A percentile compares a stretch with the other conserved stretches of the same genome.
These are phyloP conservation scores for Candida germanica DNA, from an alignment of 805 yeast species.

Conservation along the genomic window DNA sequence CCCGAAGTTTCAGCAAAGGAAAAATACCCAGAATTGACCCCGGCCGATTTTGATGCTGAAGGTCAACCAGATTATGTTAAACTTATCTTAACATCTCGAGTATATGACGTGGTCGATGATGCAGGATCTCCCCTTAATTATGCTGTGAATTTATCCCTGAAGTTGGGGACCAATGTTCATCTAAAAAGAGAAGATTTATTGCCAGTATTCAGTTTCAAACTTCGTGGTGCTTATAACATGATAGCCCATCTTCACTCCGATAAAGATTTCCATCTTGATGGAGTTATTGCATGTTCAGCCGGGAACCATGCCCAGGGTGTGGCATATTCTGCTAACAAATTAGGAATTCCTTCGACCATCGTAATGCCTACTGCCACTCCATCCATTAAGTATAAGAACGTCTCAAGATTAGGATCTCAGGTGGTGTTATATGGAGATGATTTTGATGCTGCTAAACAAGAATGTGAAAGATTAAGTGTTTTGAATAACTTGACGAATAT, in stretches of 20 bases:
- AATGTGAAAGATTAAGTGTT: constrained; percentile 69
- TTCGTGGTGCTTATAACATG: constrained; percentile 98
- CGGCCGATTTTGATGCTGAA: constrained; percentile 51
- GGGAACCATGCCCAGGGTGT: constrained; percentile 99
- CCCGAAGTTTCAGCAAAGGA: constrained; percentile 6
- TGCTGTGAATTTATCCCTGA: constrained; percentile 73
- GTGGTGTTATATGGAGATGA: constrained; percentile 93
- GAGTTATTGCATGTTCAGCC: constrained; percentile 97
- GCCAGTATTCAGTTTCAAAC: constrained; percentile 93
- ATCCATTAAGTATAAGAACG: constrained; percentile 88
- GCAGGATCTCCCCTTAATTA: constrained; percentile 78
- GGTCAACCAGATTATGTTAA: constrained; percentile 91
- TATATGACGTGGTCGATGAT: constrained; percentile 82
- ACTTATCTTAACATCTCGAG: constrained; percentile 85
- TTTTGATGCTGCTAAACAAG: constrained; percentile 91
- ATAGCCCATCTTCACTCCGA: constrained; percentile 76
- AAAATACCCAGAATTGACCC: constrained; percentile 45
- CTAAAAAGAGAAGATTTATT: constrained; percentile 89
- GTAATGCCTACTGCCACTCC: constrained; percentile 99
- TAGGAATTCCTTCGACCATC: constrained; percentile 90
- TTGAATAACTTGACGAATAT: constrained; percentile 79
- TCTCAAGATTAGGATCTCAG: constrained; percentile 86
- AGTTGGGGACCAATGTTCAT: constrained; percentile 69
- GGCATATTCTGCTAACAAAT: constrained; percentile 81
- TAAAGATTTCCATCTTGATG: constrained; percentile 58